Base-by-base conservation (phyloP, 208 protist genomes). In the Acanthamoeba healyi region DNA sequence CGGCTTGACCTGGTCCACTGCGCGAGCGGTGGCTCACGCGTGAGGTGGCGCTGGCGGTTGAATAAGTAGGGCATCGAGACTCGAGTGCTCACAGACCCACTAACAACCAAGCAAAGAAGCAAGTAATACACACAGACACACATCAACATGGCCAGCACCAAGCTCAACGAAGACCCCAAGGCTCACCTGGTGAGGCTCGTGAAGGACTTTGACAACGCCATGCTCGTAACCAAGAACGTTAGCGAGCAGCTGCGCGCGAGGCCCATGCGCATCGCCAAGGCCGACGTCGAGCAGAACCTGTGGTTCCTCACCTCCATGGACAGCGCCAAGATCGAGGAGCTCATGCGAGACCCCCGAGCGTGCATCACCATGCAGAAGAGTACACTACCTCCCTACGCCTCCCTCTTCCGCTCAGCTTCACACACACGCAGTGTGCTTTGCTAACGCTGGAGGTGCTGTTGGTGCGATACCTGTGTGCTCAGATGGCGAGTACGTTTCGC, bases 301-400 rank as follows among this genome's bases (percentile, higher is more conserved):
- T 84, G 74, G 74, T 84, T 84, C 74, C 4, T 84, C 26, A 56
- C 74, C 42, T 34, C 74, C n/a, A 84, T 84, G 74, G 74, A 84
- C 40, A 84, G 74, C 42, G n/a, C 44, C 44, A 84, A 84, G 74
- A 29, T 84, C 0, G 74, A 84, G 42, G 74, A 84, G 42, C 36
- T 84, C 74, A 2, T 34, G 15, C 14, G 44, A 7, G 74, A 84
- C 74, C 74, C 74, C 9, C 74, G 74, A 17, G 36, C 42, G 0
- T 84, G 74, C 32, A 56, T 84, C 44, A 84, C 74, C 24, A 84
- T 84, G 74, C 74, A 84, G 44, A 84, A 84, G 42, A 84, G 74
- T 84, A 56, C 74, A 26, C n/a, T 2, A n/a, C n/a, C n/a, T n/a
- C n/a, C n/a, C n/a, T n/a, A n/a, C 54, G 54, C 54, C 22, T 61